A percentile compares a stretch with the other conserved stretches of the same genome.
These are phyloP conservation scores for Curvularia eragrostidis DNA, from an alignment of 2,329 filamentous ascomycete genomes.

Conservation along the genomic window DNA sequence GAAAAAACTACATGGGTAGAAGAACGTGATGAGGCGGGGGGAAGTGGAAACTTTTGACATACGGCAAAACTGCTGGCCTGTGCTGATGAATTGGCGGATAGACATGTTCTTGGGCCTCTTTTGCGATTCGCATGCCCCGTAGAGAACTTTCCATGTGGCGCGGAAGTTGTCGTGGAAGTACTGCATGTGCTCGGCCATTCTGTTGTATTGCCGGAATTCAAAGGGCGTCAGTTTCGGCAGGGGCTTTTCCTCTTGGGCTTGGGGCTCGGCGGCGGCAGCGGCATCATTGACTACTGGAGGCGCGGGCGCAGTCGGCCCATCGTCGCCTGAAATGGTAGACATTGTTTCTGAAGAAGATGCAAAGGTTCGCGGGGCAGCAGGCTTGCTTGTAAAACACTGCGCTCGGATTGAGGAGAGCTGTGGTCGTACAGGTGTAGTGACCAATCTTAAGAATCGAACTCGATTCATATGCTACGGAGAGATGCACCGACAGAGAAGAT, in stretches of 20 bases:
- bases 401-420: neutral
- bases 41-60: neutral
- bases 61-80: conserved; percentile 71
- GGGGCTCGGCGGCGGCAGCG: neutral
- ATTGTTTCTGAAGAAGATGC: conserved; percentile 5
- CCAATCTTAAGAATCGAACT: conserved; percentile 8
- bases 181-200: conserved; percentile 77
- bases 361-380: conserved; percentile 3
- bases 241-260: conserved; percentile 38
- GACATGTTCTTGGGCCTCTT: conserved; percentile 69
- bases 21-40: neutral
- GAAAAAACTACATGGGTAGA: too few relatives aligned
- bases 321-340: conserved; percentile 10
- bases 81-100: conserved; percentile 70
- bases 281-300: conserved; percentile 9
- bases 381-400: neutral
- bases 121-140: conserved; percentile 66
- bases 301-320: conserved; percentile 7
- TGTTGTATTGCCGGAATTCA: conserved; percentile 75
- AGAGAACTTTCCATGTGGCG: conserved; percentile 71
- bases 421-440: conserved; percentile 5
- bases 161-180: conserved; percentile 58
- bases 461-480: conserved; percentile 13
- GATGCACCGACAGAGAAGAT: neutral
- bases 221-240: conserved; percentile 69